These are phyloP conservation scores for Xenoacremonium recifei DNA, from an alignment of 2,329 filamentous ascomycete genomes.

Conservation along the genomic window DNA sequence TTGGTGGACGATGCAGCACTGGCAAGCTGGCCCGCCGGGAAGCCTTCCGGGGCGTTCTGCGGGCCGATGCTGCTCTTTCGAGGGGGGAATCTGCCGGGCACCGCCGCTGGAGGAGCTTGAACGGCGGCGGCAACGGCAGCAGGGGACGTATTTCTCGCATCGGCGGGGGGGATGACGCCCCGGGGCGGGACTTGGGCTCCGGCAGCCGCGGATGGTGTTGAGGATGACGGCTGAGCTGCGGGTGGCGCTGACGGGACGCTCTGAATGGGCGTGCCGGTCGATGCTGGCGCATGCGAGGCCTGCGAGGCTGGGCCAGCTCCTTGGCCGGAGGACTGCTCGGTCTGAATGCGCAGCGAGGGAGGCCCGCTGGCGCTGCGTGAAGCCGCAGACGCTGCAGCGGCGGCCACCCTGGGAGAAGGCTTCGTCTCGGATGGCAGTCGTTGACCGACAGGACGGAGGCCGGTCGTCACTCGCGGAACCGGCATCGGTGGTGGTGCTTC, in stretches of 20 bases:
- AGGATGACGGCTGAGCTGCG: neutral
- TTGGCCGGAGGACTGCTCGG: constrained; percentile 12
- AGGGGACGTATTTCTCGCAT: constrained; percentile 18
- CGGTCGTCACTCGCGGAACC: constrained; percentile 25
- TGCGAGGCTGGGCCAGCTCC: neutral
- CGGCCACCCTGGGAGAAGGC: constrained; percentile 22
- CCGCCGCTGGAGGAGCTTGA: too few species aligned
- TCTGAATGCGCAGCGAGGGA: constrained; percentile 27
- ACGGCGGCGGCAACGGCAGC: too few species aligned
- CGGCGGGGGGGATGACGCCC: constrained; percentile 12
- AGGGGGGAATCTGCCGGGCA: constrained; percentile 4
- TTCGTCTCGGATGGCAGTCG: constrained; percentile 28
- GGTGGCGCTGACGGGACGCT: neutral
- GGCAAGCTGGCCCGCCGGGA: neutral
- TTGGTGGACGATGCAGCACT: constrained; percentile 10
- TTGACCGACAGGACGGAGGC: constrained; percentile 27
- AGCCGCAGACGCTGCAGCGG: constrained; percentile 21
- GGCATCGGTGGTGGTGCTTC: constrained; percentile 42
- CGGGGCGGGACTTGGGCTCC: constrained; percentile 12
- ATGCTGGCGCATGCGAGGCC: neutral
- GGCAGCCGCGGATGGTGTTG: neutral
- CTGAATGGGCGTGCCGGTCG: neutral
- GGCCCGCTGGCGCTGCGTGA: constrained; percentile 24
- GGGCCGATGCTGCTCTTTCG: neutral
- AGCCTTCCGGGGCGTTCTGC: neutral